phyloP scores from a whole-genome alignment of 768 basidiomycete genomes.

The Amanita muscaria region DNA sequence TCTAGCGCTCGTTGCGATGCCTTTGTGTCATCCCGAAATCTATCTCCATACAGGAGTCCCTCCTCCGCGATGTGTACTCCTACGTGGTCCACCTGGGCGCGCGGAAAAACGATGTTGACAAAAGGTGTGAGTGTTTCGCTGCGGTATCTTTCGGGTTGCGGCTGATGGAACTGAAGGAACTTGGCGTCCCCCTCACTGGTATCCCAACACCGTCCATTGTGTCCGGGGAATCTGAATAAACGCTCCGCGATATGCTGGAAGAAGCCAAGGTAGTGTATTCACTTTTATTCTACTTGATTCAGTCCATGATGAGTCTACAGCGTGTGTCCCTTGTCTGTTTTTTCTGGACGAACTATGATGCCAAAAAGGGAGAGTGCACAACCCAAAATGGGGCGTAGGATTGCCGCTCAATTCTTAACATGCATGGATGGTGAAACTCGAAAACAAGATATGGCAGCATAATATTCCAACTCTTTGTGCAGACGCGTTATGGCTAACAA shows the following conservation, averaged over 20 bases:
- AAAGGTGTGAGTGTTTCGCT: constrained; percentile 60
- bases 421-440: constrained; percentile 87
- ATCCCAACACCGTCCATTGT: constrained; percentile 95
- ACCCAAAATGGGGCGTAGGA: constrained; percentile 94
- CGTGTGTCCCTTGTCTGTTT: constrained; percentile 86
- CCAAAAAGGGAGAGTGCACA: constrained; percentile 97
- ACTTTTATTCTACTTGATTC: neutral
- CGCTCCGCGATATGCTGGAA: constrained; percentile 90
- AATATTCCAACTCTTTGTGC: neutral
- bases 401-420: constrained; percentile 94
- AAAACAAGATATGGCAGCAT: neutral
- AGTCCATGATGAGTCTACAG: constrained; percentile 27
- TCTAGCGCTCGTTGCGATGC: constrained; percentile 94
- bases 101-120: constrained; percentile 91
- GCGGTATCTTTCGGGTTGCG: neutral
- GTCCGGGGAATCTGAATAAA: constrained; percentile 96
- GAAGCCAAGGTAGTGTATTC: constrained; percentile 72
- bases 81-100: constrained; percentile 96
- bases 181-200: constrained; percentile 85
- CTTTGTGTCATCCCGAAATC: constrained; percentile 89
- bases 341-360: constrained; percentile 97
- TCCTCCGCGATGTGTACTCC: constrained; percentile 82
- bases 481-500: constrained; percentile 95
- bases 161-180: constrained; percentile 47
- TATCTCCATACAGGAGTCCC: constrained; percentile 91